Conservation (phyloP, 306 rosid species). For the Prunus persica region Prunus_persica_NCBIv2 NC_034015.1:2799501-2800000, state of each 20-base stretch:
- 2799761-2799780: not conserved
- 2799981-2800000: not conserved
- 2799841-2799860: no score
- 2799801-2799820: no score
- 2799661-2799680: not conserved
- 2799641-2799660: not conserved
- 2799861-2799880: no score
- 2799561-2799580: not conserved
- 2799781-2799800: no score
- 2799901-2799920: not conserved
- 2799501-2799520: not conserved
- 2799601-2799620: not conserved
- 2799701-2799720: not conserved
- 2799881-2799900: not conserved
- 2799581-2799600: not conserved
- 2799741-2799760: not conserved
- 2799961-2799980: not conserved
- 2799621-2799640: not conserved
- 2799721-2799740: not conserved
- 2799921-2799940: not conserved
- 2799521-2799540: not conserved
- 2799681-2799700: not conserved
- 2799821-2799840: not conserved
- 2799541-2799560: not conserved
- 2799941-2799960: no score